Percentiles rank a stretch among this genome's conserved stretches.
These are phyloP conservation scores for Apophysomyces variabilis DNA, from an alignment of 371 early-diverging fungal genomes.

Conservation along the genomic window DNA sequence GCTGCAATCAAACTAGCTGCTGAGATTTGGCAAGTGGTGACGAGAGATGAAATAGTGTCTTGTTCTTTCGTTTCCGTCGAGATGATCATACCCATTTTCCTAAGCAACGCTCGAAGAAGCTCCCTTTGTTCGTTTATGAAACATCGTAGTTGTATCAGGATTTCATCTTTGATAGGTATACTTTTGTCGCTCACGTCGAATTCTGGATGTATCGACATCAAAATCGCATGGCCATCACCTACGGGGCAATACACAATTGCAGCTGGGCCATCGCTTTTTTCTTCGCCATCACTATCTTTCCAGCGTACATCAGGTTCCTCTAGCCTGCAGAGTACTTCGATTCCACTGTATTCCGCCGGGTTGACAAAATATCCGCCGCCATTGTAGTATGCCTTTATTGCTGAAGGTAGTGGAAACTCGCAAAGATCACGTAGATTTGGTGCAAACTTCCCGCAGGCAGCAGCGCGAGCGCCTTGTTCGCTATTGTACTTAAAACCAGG, in stretches of 20 bases:
- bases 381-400: conserved; percentile 64
- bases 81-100: conserved; percentile 48
- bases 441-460: neutral
- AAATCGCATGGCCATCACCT: conserved; percentile 66
- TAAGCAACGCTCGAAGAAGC: conserved; percentile 54
- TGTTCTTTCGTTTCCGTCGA: neutral
- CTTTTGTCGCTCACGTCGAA: conserved; percentile 54
- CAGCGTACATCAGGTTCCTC: conserved; percentile 31
- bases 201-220: conserved; percentile 77
- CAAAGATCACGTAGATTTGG: neutral
- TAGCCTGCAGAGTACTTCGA: conserved; percentile 64
- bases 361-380: conserved; percentile 78
- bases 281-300: conserved; percentile 10
- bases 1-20: no score
- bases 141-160: conserved; percentile 41
- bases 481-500: conserved; percentile 82
- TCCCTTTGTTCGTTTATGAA: conserved; percentile 50
- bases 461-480: conserved; percentile 72
- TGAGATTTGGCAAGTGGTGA: no score
- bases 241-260: conserved; percentile 61
- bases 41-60: neutral
- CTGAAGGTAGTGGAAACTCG: neutral
- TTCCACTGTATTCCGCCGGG: conserved; percentile 35
- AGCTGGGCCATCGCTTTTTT: conserved; percentile 19
- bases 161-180: conserved; percentile 10